Conservation (phyloP, 495 filamentous ascomycete genomes). For the Podospora comata region DNA sequence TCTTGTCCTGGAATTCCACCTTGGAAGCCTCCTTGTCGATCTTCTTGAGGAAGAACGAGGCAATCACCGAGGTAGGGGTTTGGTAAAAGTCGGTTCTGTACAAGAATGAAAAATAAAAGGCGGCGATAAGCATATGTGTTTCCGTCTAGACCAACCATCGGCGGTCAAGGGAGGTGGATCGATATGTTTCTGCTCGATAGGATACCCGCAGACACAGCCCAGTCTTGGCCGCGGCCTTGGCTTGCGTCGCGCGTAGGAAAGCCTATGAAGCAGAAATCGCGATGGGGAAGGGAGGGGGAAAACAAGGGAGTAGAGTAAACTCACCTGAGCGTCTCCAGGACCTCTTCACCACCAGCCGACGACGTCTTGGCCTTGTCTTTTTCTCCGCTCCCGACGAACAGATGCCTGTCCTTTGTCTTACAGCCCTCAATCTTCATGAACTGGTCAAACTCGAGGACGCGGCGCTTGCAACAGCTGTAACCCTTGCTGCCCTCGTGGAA, state of each 20-base stretch:
- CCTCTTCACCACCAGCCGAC: constrained; percentile 45
- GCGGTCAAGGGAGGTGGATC: constrained; percentile 12
- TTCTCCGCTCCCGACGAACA: constrained; percentile 81
- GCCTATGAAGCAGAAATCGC: constrained; percentile 2
- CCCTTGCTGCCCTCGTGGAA: constrained; percentile 99
- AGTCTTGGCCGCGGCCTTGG: constrained; percentile 32
- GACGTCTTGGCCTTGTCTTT: constrained; percentile 45
- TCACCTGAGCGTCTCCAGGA: constrained; percentile 68
- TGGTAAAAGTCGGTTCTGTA: constrained; percentile 91
- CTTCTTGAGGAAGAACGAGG: constrained; percentile 94
- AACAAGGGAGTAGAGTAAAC: constrained; percentile 17
- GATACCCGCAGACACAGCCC: constrained; percentile 31
- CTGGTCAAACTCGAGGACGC: constrained; percentile 94
- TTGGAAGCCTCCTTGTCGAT: constrained; percentile 77
- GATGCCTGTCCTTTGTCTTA: constrained; percentile 71
- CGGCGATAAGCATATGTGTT: constrained; percentile 18
- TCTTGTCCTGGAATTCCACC: constrained; percentile 59
- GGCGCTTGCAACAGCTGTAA: constrained; percentile 92
- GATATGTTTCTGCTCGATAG: constrained; percentile 13
- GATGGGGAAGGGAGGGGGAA: background rate
- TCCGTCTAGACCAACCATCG: constrained; percentile 14
- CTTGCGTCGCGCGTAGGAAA: constrained; percentile 16
- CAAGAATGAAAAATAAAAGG: background rate
- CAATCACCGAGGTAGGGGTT: constrained; percentile 78
- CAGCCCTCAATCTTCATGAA: constrained; percentile 95